Conservation (phyloP, 2,329 filamentous ascomycete species). For the Daldinia eschscholtzii region DNA sequence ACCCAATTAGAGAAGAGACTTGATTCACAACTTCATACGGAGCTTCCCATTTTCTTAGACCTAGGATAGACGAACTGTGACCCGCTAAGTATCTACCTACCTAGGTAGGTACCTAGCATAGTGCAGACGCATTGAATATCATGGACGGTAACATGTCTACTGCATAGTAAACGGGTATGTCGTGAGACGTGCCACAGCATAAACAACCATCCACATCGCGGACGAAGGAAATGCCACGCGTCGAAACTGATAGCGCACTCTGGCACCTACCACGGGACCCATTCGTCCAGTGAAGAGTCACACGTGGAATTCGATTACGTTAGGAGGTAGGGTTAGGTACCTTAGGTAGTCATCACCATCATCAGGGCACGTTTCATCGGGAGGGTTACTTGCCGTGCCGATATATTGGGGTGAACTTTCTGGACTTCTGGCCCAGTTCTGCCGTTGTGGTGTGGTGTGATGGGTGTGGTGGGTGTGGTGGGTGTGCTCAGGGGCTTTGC, state of each 20-base stretch:
- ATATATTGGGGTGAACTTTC: not conserved
- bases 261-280: too few relatives aligned
- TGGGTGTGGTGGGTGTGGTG: too few relatives aligned
- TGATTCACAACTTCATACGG: slow-evolving; percentile 14
- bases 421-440: not conserved
- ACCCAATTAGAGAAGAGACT: slow-evolving; percentile 28
- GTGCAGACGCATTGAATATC: slow-evolving; percentile 16
- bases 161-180: slow-evolving; percentile 31
- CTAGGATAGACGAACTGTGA: not conserved
- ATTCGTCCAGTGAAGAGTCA: slow-evolving; percentile 9
- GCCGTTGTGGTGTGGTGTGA: not conserved
- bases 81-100: not conserved
- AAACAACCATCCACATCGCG: slow-evolving; percentile 13
- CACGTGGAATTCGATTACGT: slow-evolving; percentile 1
- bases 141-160: slow-evolving; percentile 28
- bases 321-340: too few relatives aligned
- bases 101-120: too few relatives aligned
- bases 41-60: not conserved
- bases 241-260: not conserved
- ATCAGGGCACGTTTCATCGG: not conserved
- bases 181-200: slow-evolving; percentile 36
- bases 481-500: slow-evolving; percentile 4
- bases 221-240: not conserved
- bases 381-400: not conserved
- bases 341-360: not conserved